Evolutionary conservation across 345 rosid genomes (phyloP), one percentile per base, ranked within the genome.

Genomic region (Passiflora organensis): DNA sequence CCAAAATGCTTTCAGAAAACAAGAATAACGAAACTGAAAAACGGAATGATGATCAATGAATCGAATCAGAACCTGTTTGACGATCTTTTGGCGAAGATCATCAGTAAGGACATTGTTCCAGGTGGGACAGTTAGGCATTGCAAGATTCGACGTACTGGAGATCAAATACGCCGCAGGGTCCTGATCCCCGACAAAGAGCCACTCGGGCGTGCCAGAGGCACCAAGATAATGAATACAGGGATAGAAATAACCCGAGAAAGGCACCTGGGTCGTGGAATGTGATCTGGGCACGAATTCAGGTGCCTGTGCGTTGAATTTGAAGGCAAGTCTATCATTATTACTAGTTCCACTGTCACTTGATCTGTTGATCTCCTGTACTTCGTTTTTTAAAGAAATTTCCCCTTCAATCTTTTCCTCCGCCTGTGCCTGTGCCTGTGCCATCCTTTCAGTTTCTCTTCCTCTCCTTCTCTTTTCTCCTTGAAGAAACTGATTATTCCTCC

Each of bases 251-350:
- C 91, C 87, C 10, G 94, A 77, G 28, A 83, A 39, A 0, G 80
- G 76, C 68, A 69, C 54, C 44, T 78, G 80, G 48, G 74, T 20
- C 22, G 47, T 16, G 17, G 68, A 4, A 11, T 73, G 85, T 14
- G 91, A 80, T 73, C 79, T 73, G 1, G 97, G 97, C 13, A 89
- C 82, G 34, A 93, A 93, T 28, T 93, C 99, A 0, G 97, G 91
- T 6, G 97, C 97, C 18, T 83, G 87, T 1, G 81, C 99, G 57
- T 93, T 93, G 79, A 93, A 89, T 71, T 82, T 89, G 81, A 93
- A 93, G n/a, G 87, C 15, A 20, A 57, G 55, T 65, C 24, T 53
- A 38, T 63, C 32, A 1, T 20, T 34, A 10, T 6, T 23, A 16
- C 48, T 41, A 39, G 13, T 17, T 21, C 32, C n/a, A 37, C 18